Base-by-base conservation (phyloP, 2,329 filamentous ascomycete species). In the Neonectria punicea region DNA sequence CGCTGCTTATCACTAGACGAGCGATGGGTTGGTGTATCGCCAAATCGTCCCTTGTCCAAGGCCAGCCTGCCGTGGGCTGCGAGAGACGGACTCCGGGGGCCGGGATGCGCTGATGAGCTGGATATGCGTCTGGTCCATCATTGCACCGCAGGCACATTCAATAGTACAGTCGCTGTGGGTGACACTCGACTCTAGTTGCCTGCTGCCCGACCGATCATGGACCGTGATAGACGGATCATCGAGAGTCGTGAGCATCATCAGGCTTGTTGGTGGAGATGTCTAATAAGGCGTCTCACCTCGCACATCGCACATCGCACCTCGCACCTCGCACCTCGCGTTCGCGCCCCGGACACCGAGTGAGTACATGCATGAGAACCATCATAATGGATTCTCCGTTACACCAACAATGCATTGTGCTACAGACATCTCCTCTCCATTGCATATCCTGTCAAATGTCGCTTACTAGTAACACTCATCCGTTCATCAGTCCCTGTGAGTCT, bases 81-180 rank as follows among this genome's bases (percentile, higher is more conserved):
- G 59, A 47, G 36, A 36, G 36, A 50, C 71, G 71, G 71, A 71
- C 11, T 44, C 58, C 71, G 71, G 71, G 62, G 58, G 58, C 71
- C 71, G 71, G 63, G 51, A 41, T 25, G 57, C 57, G 62, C 44
- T 9, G 39, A 43, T n/a, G n/a, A 13, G 9, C 39, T 10, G 39
- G 9, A 43, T 43, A 20, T 39, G 39, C 39, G 13, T 28, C 34
- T 39, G 14, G 25, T 22, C 10, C 25, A 28, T 25, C 54, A 54
- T 43, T 41, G 54, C 53, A 20, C 47, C 8, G 34, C 22, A 39
- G 32, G 18, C 32, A 9, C n/a, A 36, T 34, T 28, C 49, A 36
- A 51, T 51, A 51, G 49, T 22, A 20, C 13, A 51, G 49, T 30
- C 14, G 10, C 30, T 3, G 49, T 34, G 30, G 28, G 49, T 51